phyloP scores from a whole-genome alignment of 495 filamentous ascomycete species.

The Aspergillus bertholletiae region DNA sequence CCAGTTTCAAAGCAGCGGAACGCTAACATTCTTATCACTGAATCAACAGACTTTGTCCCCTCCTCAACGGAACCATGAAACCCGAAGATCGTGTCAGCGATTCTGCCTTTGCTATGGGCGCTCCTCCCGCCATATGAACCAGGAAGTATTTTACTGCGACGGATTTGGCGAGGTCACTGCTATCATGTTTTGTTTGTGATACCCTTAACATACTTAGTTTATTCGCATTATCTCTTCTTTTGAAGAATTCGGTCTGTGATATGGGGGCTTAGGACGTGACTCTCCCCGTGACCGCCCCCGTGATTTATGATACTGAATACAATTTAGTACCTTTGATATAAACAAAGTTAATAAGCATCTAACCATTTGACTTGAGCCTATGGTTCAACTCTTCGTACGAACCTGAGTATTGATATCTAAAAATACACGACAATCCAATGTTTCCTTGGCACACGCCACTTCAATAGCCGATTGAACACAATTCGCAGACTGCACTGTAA shows the following conservation, averaged over 20 bases:
- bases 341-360: no score
- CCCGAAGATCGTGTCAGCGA: conserved; percentile 58
- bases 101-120: conserved; percentile 52
- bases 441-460: neutral
- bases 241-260: neutral
- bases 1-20: neutral
- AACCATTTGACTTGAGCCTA: neutral
- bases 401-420: neutral
- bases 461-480: neutral
- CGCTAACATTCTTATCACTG: conserved; percentile 20
- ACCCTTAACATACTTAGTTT: neutral
- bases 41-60: conserved; percentile 69
- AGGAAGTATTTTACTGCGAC: neutral
- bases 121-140: conserved; percentile 32
- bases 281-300: neutral
- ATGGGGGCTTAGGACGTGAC: neutral
- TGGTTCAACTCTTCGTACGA: neutral
- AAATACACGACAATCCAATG: neutral
- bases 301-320: no score
- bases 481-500: neutral
- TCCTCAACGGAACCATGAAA: conserved; percentile 84
- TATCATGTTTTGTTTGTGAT: neutral
- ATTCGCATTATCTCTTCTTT: neutral
- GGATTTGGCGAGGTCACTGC: neutral
- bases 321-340: no score